Conservation (phyloP, 805 yeast species). For the Kazachstania martiniae region DNA sequence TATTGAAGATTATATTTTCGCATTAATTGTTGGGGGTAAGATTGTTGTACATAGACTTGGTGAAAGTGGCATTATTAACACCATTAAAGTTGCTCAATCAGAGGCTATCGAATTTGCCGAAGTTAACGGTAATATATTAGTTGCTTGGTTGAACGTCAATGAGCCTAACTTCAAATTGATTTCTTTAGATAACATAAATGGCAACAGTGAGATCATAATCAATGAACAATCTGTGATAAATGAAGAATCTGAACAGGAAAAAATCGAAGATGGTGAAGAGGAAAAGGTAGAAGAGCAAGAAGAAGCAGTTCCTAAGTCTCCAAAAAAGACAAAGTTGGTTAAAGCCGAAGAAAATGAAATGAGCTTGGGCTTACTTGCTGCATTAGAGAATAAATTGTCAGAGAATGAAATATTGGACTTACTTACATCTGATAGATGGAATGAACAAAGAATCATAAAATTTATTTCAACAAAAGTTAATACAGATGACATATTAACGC, state of each 20-base stretch:
- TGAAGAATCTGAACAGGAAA: slow-evolving; percentile 23
- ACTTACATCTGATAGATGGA: slow-evolving; percentile 18
- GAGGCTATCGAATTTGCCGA: slow-evolving; percentile 19
- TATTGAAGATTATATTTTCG: slow-evolving; percentile 12
- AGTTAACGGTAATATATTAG: slow-evolving; percentile 12
- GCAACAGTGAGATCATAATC: slow-evolving; percentile 20
- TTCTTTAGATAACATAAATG: slow-evolving; percentile 11
- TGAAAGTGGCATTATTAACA: slow-evolving; percentile 28
- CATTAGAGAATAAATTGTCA: slow-evolving; percentile 18
- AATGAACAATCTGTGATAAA: slow-evolving; percentile 7
- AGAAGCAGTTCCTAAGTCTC: slow-evolving; percentile 4
- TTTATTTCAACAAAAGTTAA: slow-evolving; percentile 30
- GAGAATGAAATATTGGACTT: slow-evolving; percentile 20
- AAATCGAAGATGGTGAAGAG: slow-evolving; percentile 15
- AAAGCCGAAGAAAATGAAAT: slow-evolving; percentile 23
- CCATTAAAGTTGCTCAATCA: slow-evolving; percentile 18
- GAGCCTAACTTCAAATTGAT: slow-evolving; percentile 30
- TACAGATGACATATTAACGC: slow-evolving; percentile 31
- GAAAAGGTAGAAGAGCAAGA: slow-evolving; percentile 18
- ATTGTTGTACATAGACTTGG: slow-evolving; percentile 22
- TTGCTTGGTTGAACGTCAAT: slow-evolving; percentile 31
- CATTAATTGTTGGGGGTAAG: slow-evolving; percentile 14
- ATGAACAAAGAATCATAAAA: slow-evolving; percentile 19
- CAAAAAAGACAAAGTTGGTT: slow-evolving; percentile 10
- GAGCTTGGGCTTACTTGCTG: slow-evolving; percentile 18